phyloP scores from a whole-genome alignment of 2,329 filamentous ascomycete genomes.

The Pseudopithomyces chartarum region DNA sequence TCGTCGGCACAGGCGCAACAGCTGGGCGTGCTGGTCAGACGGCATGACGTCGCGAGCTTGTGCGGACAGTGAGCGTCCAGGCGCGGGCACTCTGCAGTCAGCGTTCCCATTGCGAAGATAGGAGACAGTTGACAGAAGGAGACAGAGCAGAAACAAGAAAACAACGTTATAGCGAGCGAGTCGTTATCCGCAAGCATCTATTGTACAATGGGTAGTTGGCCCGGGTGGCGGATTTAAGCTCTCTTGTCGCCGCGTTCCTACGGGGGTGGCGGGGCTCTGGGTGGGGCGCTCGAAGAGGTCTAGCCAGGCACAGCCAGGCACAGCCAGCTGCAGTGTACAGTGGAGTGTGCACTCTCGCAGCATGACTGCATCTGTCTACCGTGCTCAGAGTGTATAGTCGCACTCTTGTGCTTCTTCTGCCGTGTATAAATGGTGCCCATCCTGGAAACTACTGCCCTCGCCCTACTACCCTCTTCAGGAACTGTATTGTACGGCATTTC shows the following conservation, averaged over 20 bases:
- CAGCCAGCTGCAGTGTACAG: too few species aligned
- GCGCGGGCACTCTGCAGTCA: slow-evolving; percentile 45
- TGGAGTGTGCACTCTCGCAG: too few species aligned
- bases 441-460: too few species aligned
- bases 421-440: too few species aligned
- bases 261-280: background rate
- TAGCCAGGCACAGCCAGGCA: too few species aligned
- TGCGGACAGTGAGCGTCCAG: slow-evolving; percentile 46
- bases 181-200: too few species aligned
- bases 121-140: background rate
- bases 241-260: background rate
- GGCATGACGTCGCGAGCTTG: slow-evolving; percentile 50
- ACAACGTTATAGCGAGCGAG: background rate
- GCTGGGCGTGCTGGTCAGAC: slow-evolving; percentile 45
- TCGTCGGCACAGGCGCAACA: slow-evolving; percentile 51
- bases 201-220: too few species aligned
- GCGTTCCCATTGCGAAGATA: slow-evolving; percentile 40
- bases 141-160: background rate
- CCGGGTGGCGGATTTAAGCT: background rate
- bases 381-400: background rate
- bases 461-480: too few species aligned
- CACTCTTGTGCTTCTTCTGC: background rate
- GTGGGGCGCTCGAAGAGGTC: too few species aligned
- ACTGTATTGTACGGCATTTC: too few species aligned
- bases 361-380: background rate